Evolutionary conservation across 768 basidiomycete species (phyloP).

Genomic region (Lactifluus echinatus): DNA sequence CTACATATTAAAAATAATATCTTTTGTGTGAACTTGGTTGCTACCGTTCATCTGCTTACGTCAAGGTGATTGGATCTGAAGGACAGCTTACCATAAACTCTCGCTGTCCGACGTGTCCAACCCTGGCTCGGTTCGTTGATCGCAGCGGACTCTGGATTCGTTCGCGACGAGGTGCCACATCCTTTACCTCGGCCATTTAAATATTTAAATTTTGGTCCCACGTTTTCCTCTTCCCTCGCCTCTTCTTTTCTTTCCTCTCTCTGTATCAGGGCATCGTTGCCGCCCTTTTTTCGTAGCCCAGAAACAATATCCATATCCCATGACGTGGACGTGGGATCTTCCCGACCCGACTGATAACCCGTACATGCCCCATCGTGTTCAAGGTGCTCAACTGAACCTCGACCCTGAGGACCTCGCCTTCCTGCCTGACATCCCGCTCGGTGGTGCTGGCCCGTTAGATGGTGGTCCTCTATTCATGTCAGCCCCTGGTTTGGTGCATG

Average conservation of each 20-base stretch:
- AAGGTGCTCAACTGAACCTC: neutral
- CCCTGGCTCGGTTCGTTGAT: too few relatives aligned
- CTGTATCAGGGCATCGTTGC: neutral
- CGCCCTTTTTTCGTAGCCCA: neutral
- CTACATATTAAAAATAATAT: too few relatives aligned
- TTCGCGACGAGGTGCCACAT: slow-evolving; percentile 15
- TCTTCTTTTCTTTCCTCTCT: neutral
- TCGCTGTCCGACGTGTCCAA: too few relatives aligned
- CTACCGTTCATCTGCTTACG: too few relatives aligned
- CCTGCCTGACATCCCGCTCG: neutral
- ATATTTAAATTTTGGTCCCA: slow-evolving; percentile 13
- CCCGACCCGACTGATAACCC: slow-evolving; percentile 12
- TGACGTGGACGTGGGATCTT: slow-evolving; percentile 1
- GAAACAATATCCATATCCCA: neutral
- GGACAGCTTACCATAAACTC: too few relatives aligned
- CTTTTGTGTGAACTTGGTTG: too few relatives aligned
- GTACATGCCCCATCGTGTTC: slow-evolving; percentile 6
- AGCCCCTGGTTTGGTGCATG: neutral
- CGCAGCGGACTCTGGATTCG: too few relatives aligned
- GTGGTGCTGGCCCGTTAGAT: neutral
- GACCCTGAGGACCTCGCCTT: neutral
- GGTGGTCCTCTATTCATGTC: neutral
- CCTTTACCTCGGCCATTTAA: neutral
- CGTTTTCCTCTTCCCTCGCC: neutral
- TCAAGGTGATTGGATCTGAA: too few relatives aligned